Base-by-base conservation (phyloP, 139 green algal species). In the Closterium sp. region DNA sequence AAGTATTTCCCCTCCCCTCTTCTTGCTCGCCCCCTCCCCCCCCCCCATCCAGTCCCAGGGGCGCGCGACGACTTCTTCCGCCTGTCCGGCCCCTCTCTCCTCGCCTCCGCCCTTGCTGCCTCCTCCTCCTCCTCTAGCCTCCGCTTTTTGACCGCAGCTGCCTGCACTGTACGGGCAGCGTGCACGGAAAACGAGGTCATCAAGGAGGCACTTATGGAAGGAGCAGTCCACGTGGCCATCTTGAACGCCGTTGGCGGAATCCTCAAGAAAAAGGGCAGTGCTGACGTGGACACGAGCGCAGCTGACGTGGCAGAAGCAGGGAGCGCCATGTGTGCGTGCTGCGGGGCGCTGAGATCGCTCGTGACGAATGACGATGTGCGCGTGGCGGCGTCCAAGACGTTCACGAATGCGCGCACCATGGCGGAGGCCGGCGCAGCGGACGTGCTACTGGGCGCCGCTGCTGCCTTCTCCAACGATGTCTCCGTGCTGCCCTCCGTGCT, bases 351-450 rank as follows among this genome's bases (percentile, higher is more conserved):
- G 34, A 23, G 69, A 7, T 9, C 28, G 34, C 25, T 91, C 8
- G 5, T 25, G 21, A 91, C 89, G 32, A 43, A 36, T 34, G 89
- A 91, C 25, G 69, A 91, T 34, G 34, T n/a, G 25, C 84, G 89
- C 1, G 66, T 89, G 66, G 33, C 38, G 34, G 66, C 89, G 0
- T 91, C 89, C 7, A 91, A 91, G 89, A 43, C 89, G 0, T 91
- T 89, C 30, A 31, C 25, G 9, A 91, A 91, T 16, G 89, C 89
- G 10, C 89, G 84, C 81, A 7, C 55, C 25, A 81, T 91, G 34
- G 89, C 89, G 28, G 76, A 91, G 30, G 89, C 89, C n/a, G 89
- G 89, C 9, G 89, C 89, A 33, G 89, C 90, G 69, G 89, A 89
- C 25, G 32, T n/a, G 23, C 89, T 91, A n/a, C 38, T 91, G 7